phyloP scores from a whole-genome alignment of 345 rosid species.

The Gossypium longicalyx region DNA sequence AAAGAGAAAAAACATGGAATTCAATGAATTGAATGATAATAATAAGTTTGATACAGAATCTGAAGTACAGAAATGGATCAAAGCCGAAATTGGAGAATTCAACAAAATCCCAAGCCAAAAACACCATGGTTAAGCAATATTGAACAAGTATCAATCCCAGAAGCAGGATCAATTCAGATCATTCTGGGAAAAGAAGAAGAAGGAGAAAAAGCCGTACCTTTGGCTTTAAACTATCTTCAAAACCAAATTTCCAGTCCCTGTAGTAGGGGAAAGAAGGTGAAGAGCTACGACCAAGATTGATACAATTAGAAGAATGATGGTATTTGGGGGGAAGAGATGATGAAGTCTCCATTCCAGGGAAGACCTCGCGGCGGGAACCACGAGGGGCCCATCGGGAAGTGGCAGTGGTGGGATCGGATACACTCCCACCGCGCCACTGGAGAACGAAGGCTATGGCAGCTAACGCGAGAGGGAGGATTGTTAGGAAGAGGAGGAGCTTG shows the following conservation, averaged over 20 bases:
- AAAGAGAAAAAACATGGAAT: neutral
- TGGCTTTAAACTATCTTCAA: constrained; percentile 54
- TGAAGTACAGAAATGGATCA: neutral
- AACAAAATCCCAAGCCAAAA: neutral
- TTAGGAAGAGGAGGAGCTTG: constrained; percentile 68
- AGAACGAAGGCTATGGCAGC: constrained; percentile 83
- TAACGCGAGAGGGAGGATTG: constrained; percentile 79
- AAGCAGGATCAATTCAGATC: neutral
- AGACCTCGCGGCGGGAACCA: constrained; percentile 63
- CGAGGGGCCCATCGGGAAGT: constrained; percentile 59
- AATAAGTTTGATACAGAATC: neutral
- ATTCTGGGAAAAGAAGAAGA: no score
- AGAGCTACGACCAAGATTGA: constrained; percentile 50
- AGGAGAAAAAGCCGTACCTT: constrained; percentile 33
- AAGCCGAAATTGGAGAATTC: neutral
- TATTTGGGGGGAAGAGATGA: constrained; percentile 59
- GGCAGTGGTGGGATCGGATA: constrained; percentile 50
- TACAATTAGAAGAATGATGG: constrained; percentile 57
- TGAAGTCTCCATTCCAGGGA: constrained; percentile 86
- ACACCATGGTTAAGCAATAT: neutral
- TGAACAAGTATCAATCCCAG: neutral
- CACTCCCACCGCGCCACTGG: constrained; percentile 84
- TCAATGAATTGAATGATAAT: neutral
- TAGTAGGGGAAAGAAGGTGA: constrained; percentile 84
- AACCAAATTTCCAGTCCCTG: constrained; percentile 67